Conservation (phyloP, 768 basidiomycete genomes). For the Pleurotus giganteus region DNA sequence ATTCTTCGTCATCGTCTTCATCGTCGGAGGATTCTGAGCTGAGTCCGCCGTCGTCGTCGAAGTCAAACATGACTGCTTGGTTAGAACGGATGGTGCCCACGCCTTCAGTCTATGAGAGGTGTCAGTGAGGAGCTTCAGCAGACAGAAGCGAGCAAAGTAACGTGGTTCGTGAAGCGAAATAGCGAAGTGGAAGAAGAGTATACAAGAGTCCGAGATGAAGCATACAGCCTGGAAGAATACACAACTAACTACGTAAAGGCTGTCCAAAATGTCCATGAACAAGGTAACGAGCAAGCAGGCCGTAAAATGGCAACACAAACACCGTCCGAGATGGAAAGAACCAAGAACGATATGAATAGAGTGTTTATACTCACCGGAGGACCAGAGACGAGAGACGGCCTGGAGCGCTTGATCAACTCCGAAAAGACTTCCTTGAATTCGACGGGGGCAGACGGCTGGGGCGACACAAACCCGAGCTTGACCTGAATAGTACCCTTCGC, state of each 20-base stretch:
- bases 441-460: constrained; percentile 40
- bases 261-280: too few relatives aligned
- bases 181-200: too few relatives aligned
- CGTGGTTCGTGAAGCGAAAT: background rate
- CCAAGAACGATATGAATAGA: background rate
- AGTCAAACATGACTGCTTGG: constrained; percentile 37
- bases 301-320: background rate
- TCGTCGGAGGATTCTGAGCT: constrained; percentile 41
- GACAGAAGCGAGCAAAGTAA: background rate
- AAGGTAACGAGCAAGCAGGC: background rate
- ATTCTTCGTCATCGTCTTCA: constrained; percentile 30
- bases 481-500: constrained; percentile 40
- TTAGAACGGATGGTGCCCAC: constrained; percentile 79
- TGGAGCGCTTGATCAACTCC: constrained; percentile 61
- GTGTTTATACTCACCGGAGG: constrained; percentile 60
- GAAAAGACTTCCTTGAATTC: constrained; percentile 60
- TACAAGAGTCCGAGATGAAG: too few relatives aligned
- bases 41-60: constrained; percentile 78
- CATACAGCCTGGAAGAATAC: too few relatives aligned
- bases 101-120: constrained; percentile 65
- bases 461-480: constrained; percentile 47
- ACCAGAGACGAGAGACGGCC: constrained; percentile 68
- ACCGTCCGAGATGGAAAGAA: background rate
- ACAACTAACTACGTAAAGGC: too few relatives aligned
- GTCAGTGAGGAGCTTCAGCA: background rate